These are phyloP conservation scores for Aspergillus avenaceus DNA, from an alignment of 495 filamentous ascomycete genomes.

Conservation along the genomic window DNA sequence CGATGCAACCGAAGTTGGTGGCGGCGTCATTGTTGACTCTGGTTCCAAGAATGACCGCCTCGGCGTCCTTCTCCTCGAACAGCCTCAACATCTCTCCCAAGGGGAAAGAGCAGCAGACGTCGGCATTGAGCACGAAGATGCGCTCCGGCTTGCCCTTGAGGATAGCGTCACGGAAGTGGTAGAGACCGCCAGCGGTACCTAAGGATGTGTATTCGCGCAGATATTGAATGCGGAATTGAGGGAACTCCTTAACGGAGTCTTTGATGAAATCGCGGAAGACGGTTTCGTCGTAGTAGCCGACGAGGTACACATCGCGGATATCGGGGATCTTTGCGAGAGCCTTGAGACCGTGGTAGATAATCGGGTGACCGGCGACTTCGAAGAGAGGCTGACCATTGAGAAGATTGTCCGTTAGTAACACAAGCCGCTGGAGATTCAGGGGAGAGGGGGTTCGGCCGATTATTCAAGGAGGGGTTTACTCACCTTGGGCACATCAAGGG, in stretches of 20 bases:
- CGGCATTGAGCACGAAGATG: conserved; percentile 95
- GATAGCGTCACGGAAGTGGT: conserved; percentile 99
- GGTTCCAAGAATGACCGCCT: conserved; percentile 95
- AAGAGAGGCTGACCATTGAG: conserved; percentile 74
- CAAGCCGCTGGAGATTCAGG: conserved; percentile 8
- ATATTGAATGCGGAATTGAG: conserved; percentile 88
- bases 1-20: conserved; percentile 96
- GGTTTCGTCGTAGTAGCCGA: conserved; percentile 97
- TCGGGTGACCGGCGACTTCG: conserved; percentile 95
- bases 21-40: conserved; percentile 88
- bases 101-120: conserved; percentile 99
- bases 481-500: conserved; percentile 96
- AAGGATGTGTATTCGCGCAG: conserved; percentile 96
- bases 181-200: conserved; percentile 93
- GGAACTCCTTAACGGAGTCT: conserved; percentile 76
- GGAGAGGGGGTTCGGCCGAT: conserved; percentile 9
- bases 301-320: conserved; percentile 93
- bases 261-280: conserved; percentile 98
- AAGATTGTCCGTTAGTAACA: conserved; percentile 1
- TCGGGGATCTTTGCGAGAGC: conserved; percentile 87
- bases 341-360: conserved; percentile 94
- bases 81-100: conserved; percentile 90
- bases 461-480: conserved; percentile 11
- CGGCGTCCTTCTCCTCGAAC: conserved; percentile 92
- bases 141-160: conserved; percentile 92